Evolutionary conservation across 2,329 filamentous ascomycete species (phyloP).

Genomic region (Zymoseptoria pseudotritici): DNA sequence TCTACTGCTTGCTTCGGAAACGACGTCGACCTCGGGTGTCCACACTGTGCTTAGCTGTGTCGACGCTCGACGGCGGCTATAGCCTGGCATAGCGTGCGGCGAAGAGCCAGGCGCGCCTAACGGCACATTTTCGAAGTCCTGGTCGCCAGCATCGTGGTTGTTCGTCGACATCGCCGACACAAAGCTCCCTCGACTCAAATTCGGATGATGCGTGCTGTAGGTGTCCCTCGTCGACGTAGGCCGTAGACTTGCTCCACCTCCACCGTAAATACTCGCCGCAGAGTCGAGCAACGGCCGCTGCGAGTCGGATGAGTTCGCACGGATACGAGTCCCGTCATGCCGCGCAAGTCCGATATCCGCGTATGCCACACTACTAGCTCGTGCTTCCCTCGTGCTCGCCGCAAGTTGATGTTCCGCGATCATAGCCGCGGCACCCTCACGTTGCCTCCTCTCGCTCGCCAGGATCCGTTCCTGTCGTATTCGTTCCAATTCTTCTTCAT

Average conservation of each 20-base stretch:
- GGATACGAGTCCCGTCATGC: conserved; percentile 64
- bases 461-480: conserved; percentile 51
- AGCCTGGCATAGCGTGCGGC: conserved; percentile 9
- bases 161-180: conserved; percentile 32
- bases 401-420: conserved; percentile 55
- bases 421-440: conserved; percentile 35
- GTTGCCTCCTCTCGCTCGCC: conserved; percentile 38
- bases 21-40: conserved; percentile 23
- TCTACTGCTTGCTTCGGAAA: neutral
- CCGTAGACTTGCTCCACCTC: conserved; percentile 21
- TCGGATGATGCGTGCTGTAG: conserved; percentile 34
- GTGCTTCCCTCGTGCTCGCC: conserved; percentile 48
- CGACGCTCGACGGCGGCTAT: conserved; percentile 24
- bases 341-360: conserved; percentile 67
- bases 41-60: conserved; percentile 18
- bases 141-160: conserved; percentile 25
- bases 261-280: conserved; percentile 53
- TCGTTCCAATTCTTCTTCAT: conserved; percentile 60
- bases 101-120: conserved; percentile 29
- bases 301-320: conserved; percentile 66
- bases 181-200: conserved; percentile 36
- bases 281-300: conserved; percentile 67
- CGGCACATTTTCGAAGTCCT: conserved; percentile 38
- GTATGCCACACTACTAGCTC: conserved; percentile 70
- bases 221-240: conserved; percentile 23